Conservation (phyloP, 805 yeast species). For the Komagataella ulmi region DNA sequence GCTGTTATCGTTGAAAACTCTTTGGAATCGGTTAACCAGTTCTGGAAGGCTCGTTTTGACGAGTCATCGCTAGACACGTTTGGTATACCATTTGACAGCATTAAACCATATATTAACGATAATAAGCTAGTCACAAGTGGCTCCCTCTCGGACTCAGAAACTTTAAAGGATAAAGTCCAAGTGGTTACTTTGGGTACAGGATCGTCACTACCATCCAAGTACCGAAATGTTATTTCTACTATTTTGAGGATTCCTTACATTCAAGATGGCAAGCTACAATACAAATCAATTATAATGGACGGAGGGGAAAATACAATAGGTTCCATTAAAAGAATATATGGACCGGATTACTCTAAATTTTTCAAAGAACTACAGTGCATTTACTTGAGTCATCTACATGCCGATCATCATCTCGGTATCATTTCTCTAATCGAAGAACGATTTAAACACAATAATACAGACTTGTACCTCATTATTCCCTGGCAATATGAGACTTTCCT, state of each 20-base stretch:
- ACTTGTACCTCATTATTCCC: slow-evolving; percentile 56
- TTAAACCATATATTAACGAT: background rate
- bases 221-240: slow-evolving; percentile 77
- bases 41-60: background rate
- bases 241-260: slow-evolving; percentile 55
- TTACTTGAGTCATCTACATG: slow-evolving; percentile 84
- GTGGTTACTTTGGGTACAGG: slow-evolving; percentile 84
- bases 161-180: slow-evolving; percentile 41
- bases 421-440: slow-evolving; percentile 45
- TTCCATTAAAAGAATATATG: slow-evolving; percentile 48
- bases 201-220: slow-evolving; percentile 74
- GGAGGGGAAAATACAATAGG: slow-evolving; percentile 95
- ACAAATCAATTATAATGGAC: slow-evolving; percentile 44
- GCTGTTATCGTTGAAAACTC: background rate
- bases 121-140: background rate
- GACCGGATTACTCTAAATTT: slow-evolving; percentile 15
- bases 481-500: slow-evolving; percentile 60
- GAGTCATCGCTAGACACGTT: background rate
- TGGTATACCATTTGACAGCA: background rate
- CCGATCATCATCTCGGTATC: slow-evolving; percentile 91
- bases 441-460: slow-evolving; percentile 14
- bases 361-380: slow-evolving; percentile 52
- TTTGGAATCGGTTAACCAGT: background rate
- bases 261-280: slow-evolving; percentile 3
- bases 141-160: slow-evolving; percentile 4